phyloP scores from a whole-genome alignment of 805 yeast species.

The Clavispora asparagi region DNA sequence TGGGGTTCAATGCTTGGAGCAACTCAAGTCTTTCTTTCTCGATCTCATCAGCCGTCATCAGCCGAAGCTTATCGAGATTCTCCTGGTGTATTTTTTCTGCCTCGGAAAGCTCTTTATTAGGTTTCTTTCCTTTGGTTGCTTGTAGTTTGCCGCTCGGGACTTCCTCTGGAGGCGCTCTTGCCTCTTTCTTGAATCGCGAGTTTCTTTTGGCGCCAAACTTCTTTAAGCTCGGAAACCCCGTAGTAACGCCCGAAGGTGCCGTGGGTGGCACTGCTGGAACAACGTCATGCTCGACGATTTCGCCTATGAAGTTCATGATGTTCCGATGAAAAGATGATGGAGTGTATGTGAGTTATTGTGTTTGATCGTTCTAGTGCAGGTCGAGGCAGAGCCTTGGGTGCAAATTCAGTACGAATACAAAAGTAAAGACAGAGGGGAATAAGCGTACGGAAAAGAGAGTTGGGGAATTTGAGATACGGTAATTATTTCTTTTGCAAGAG shows the following conservation, averaged over 20 bases:
- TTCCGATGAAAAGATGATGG: neutral
- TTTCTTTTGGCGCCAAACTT: constrained; percentile 28
- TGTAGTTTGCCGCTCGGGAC: neutral
- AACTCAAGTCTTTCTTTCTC: constrained; percentile 62
- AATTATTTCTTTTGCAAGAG: neutral
- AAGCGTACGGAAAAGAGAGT: too few species aligned
- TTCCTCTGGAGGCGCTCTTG: neutral
- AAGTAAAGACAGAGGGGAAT: too few species aligned
- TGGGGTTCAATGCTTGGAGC: constrained; percentile 62
- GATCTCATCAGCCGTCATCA: constrained; percentile 64
- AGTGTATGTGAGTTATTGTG: neutral
- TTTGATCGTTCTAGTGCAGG: neutral
- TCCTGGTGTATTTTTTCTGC: constrained; percentile 74
- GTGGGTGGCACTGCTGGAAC: constrained; percentile 29
- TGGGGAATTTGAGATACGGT: too few species aligned
- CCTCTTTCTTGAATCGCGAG: constrained; percentile 29
- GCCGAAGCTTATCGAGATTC: constrained; percentile 55
- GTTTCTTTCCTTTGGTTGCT: neutral
- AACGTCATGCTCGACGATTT: constrained; percentile 61
- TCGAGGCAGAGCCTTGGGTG: neutral
- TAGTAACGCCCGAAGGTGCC: constrained; percentile 12
- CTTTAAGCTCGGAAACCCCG: constrained; percentile 33
- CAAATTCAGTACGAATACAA: neutral
- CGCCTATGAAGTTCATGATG: constrained; percentile 64
- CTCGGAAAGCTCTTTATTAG: constrained; percentile 40